These are phyloP conservation scores for Mycena galericulata DNA, from an alignment of 768 basidiomycete species.

Conservation along the genomic window DNA sequence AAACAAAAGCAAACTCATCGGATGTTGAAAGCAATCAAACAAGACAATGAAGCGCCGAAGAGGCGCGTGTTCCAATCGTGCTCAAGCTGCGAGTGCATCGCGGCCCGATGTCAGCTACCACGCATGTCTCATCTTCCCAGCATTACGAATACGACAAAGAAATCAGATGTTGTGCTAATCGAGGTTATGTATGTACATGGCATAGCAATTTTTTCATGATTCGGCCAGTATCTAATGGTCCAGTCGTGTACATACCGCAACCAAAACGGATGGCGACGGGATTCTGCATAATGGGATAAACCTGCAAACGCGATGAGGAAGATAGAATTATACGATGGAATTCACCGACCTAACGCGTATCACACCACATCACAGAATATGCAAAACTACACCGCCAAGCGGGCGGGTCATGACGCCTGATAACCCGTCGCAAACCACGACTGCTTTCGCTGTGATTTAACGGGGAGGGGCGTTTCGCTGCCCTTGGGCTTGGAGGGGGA, in stretches of 20 bases:
- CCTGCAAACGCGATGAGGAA: constrained; percentile 1
- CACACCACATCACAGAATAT: constrained; percentile 8
- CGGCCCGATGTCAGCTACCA: not conserved
- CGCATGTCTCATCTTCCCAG: too few species aligned
- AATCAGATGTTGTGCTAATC: constrained; percentile 7
- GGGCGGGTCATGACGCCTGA: constrained; percentile 12
- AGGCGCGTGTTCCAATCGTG: too few species aligned
- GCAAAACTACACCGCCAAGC: not conserved
- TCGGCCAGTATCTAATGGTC: constrained; percentile 6
- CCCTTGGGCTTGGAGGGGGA: constrained; percentile 33
- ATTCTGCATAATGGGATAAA: constrained; percentile 17
- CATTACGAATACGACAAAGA: not conserved
- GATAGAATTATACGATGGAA: not conserved
- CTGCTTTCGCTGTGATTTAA: constrained; percentile 36
- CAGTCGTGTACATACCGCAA: constrained; percentile 5
- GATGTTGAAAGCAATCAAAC: too few species aligned
- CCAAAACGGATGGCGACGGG: not conserved
- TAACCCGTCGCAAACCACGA: constrained; percentile 31
- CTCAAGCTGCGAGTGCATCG: too few species aligned
- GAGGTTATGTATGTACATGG: constrained; percentile 17
- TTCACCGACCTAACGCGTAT: constrained; percentile 29
- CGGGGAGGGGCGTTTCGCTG: constrained; percentile 30
- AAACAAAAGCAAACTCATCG: too few species aligned
- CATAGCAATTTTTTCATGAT: constrained; percentile 11
- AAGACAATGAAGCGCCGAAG: too few species aligned